A percentile compares a stretch with the other conserved stretches of the same genome.
These are phyloP conservation scores for Pyrus bretschneideri DNA, from an alignment of 306 rosid species.

Conservation along the genomic window DNA sequence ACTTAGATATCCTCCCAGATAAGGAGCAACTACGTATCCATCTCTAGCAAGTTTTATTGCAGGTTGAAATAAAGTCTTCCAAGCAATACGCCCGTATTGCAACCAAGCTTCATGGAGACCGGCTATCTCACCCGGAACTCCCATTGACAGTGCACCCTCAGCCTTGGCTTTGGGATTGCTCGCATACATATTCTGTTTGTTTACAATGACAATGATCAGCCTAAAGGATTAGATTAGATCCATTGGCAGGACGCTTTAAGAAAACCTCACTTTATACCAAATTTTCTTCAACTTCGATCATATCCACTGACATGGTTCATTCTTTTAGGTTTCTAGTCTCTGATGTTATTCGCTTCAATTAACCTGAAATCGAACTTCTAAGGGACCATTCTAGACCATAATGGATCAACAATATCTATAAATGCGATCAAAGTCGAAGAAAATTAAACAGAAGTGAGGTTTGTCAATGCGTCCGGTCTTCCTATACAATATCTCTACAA, in stretches of 20 bases:
- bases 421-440: background rate
- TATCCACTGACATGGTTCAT: background rate
- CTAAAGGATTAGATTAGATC: background rate
- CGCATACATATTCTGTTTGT: constrained; percentile 73
- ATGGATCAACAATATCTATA: too few relatives aligned
- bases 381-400: too few relatives aligned
- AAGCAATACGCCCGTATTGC: constrained; percentile 61
- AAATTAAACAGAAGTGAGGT: background rate
- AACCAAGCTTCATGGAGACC: constrained; percentile 89
- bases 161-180: constrained; percentile 39
- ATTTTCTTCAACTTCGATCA: background rate
- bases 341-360: too few relatives aligned
- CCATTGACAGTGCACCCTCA: constrained; percentile 61
- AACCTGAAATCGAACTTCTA: too few relatives aligned
- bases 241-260: background rate
- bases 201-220: background rate
- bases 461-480: background rate
- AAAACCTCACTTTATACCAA: background rate
- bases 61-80: constrained; percentile 71
- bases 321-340: too few relatives aligned
- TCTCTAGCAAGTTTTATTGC: constrained; percentile 66
- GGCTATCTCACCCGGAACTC: constrained; percentile 90
- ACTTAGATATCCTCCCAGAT: constrained; percentile 30
- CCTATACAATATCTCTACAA: background rate
- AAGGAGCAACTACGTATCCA: constrained; percentile 56